Evolutionary conservation across 1,139 yeast genomes (phyloP).

Genomic region (Yarrowia galli): DNA sequence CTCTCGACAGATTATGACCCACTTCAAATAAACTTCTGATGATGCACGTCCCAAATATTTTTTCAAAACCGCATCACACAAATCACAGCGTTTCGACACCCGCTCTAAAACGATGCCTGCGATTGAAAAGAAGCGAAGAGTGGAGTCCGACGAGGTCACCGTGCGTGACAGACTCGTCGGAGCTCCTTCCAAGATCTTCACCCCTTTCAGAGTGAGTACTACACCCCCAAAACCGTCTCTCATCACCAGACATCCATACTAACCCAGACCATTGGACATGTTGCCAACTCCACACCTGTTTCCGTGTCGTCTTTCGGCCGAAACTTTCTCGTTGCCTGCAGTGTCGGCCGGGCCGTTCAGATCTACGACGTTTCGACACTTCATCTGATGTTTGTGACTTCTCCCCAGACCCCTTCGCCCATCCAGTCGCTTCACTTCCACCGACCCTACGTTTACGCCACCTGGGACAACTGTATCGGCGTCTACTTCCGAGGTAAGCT

Average conservation of each 20-base stretch:
- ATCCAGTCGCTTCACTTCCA: constrained; percentile 81
- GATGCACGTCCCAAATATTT: constrained; percentile 35
- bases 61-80: constrained; percentile 8
- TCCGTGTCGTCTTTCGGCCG: constrained; percentile 90
- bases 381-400: constrained; percentile 86
- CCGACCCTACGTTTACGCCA: constrained; percentile 83
- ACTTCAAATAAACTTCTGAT: neutral
- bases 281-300: constrained; percentile 75
- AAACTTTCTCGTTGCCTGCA: constrained; percentile 85
- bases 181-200: constrained; percentile 44
- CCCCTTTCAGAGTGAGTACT: constrained; percentile 59
- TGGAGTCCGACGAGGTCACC: constrained; percentile 36
- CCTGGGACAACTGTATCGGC: constrained; percentile 73
- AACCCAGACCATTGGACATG: constrained; percentile 53
- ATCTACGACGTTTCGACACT: constrained; percentile 91
- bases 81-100: constrained; percentile 10
- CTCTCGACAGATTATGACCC: constrained; percentile 17
- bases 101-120: constrained; percentile 39
- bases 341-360: constrained; percentile 89
- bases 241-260: neutral
- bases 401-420: constrained; percentile 70
- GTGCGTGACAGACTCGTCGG: constrained; percentile 37
- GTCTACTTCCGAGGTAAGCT: constrained; percentile 83
- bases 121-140: constrained; percentile 42
- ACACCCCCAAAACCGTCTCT: neutral